Evolutionary conservation across 768 basidiomycete genomes (phyloP).

Genomic region (Amanita pallidorosea): DNA sequence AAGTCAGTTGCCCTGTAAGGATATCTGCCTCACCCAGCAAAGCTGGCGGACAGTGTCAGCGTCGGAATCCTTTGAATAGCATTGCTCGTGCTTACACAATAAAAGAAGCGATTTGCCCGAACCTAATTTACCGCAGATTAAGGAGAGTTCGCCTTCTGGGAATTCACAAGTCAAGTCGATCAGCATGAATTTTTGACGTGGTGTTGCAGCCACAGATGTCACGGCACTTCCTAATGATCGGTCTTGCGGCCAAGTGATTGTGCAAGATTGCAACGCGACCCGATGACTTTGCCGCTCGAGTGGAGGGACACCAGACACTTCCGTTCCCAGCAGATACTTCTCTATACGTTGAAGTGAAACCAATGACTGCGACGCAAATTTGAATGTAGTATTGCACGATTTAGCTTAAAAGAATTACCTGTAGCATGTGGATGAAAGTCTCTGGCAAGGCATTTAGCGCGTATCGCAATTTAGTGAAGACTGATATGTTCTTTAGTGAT

Average conservation of each 20-base stretch:
- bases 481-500: constrained; percentile 20
- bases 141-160: constrained; percentile 66
- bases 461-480: constrained; percentile 65
- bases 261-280: constrained; percentile 75
- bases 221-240: constrained; percentile 34
- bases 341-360: constrained; percentile 88
- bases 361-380: constrained; percentile 38
- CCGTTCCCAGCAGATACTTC: constrained; percentile 70
- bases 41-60: constrained; percentile 23
- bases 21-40: constrained; percentile 86
- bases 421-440: constrained; percentile 83
- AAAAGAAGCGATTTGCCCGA: constrained; percentile 83
- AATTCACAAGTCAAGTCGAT: constrained; percentile 72
- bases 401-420: constrained; percentile 28
- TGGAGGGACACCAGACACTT: constrained; percentile 56
- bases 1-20: constrained; percentile 61
- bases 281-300: constrained; percentile 43
- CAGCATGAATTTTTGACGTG: constrained; percentile 69
- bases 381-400: not conserved
- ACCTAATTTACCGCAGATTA: constrained; percentile 85
- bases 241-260: constrained; percentile 86
- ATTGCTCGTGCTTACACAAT: constrained; percentile 16
- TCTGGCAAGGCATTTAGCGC: constrained; percentile 84
- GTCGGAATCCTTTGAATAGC: not conserved
- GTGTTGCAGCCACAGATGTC: constrained; percentile 34